Evolutionary conservation across 2,329 filamentous ascomycete species (phyloP).

Genomic region (Fonsecaea pugnacius): DNA sequence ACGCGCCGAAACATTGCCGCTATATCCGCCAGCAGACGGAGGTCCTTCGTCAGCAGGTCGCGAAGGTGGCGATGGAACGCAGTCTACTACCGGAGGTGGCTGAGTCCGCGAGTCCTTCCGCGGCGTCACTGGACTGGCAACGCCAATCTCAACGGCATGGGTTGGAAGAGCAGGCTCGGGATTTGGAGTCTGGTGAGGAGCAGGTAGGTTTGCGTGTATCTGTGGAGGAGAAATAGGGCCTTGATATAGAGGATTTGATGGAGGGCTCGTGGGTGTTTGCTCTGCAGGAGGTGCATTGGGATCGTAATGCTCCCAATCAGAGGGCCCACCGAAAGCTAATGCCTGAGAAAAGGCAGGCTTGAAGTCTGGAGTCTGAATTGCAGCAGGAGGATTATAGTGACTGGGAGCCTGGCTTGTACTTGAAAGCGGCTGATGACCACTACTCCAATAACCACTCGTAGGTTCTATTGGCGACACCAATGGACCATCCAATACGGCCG

Average conservation of each 20-base stretch:
- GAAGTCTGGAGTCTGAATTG: conserved; percentile 34
- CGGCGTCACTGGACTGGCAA: conserved; percentile 28
- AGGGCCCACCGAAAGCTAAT: conserved; percentile 49
- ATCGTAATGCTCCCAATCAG: conserved; percentile 53
- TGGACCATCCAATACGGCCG: conserved; percentile 28
- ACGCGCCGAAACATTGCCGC: conserved; percentile 2
- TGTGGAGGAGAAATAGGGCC: conserved; percentile 11
- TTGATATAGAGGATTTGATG: conserved; percentile 9
- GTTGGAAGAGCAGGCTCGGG: conserved; percentile 11
- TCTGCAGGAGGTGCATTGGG: conserved; percentile 24
- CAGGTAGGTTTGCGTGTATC: conserved; percentile 1
- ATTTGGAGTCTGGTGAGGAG: conserved; percentile 13
- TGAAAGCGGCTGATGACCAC: conserved; percentile 22
- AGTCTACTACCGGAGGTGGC: neutral
- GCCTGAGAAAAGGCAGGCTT: conserved; percentile 37
- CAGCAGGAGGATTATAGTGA: conserved; percentile 28
- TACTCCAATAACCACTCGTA: conserved; percentile 19
- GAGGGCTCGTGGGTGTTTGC: conserved; percentile 27
- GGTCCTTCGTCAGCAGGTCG: conserved; percentile 11
- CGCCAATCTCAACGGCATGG: conserved; percentile 27
- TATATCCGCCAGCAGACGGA: conserved; percentile 18
- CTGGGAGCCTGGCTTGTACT: conserved; percentile 17
- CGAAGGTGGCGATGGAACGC: conserved; percentile 2
- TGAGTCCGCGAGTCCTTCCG: conserved; percentile 12
- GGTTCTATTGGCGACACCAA: conserved; percentile 36